Conservation (phyloP, 805 yeast genomes). For the Candida boleticola region DNA sequence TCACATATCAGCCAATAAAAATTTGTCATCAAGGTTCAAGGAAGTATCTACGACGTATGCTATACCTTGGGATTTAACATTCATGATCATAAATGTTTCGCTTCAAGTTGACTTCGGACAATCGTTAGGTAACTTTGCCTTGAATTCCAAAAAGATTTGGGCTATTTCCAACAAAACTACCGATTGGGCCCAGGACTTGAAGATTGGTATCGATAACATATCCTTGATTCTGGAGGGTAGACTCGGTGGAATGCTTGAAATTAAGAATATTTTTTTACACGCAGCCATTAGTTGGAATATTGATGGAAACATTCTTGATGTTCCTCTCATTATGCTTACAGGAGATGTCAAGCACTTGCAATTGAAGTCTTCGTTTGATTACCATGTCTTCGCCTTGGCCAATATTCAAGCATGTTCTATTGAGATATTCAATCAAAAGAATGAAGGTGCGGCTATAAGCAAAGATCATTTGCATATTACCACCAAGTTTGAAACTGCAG, state of each 20-base stretch:
- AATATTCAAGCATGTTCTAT: conserved; percentile 47
- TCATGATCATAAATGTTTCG: conserved; percentile 50
- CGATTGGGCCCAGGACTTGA: conserved; percentile 69
- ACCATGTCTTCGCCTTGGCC: conserved; percentile 75
- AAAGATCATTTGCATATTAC: conserved; percentile 63
- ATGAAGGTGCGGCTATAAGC: conserved; percentile 35
- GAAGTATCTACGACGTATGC: conserved; percentile 62
- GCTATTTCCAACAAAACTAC: conserved; percentile 62
- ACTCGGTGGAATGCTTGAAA: conserved; percentile 64
- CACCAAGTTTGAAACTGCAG: conserved; percentile 49
- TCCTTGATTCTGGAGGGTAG: conserved; percentile 67
- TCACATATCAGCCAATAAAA: conserved; percentile 20
- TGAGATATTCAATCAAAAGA: conserved; percentile 69
- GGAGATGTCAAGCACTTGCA: conserved; percentile 56
- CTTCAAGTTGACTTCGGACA: conserved; percentile 78
- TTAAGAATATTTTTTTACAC: conserved; percentile 51
- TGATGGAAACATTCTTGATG: conserved; percentile 36
- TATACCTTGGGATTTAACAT: conserved; percentile 70
- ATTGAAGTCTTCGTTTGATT: conserved; percentile 72
- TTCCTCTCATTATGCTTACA: conserved; percentile 68
- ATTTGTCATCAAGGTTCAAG: conserved; percentile 47
- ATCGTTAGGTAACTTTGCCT: conserved; percentile 65
- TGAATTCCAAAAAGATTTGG: conserved; percentile 63
- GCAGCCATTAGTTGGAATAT: conserved; percentile 73
- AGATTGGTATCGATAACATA: conserved; percentile 55